Base-by-base conservation (phyloP, 768 basidiomycete genomes). In the Kwoniella sp. region DNA sequence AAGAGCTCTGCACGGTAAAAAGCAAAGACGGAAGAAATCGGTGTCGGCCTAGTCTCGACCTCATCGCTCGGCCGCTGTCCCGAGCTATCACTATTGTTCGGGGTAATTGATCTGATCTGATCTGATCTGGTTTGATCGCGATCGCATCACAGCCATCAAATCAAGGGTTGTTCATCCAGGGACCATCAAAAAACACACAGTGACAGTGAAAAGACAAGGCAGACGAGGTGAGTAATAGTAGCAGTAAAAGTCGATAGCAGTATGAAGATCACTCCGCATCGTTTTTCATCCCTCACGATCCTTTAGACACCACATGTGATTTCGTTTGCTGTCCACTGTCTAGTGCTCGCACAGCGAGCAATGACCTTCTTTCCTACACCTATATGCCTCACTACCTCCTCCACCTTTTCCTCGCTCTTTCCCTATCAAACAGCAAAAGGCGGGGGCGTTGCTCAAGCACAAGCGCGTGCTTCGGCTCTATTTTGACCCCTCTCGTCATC, bases 131-230 rank as follows among this genome's bases (percentile, higher is more conserved):
- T 13, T 6, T 33, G 7, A 33, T 13, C 13, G 33, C 33, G 13
- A 33, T 6, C 10, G 40, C 17, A 44, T 44, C 40, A 19, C 40
- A 9, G 40, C 40, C 40, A 44, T 44, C 40, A 44, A 19, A 44
- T 44, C 40, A 44, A 44, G 40, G 40, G 40, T 44, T 19, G 40
- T 19, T 44, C 17, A 3, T 44, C 40, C 40, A 44, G 40, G 40
- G 40, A 44, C 40, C 40, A 44, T 44, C 40, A 44, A 44, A 44
- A 44, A 44, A 9, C 40, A 44, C 40, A 33, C 33, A n/a, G n/a
- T n/a, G n/a, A 33, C 33, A 33, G 33, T 33, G 33, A 33, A n/a
- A n/a, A n/a, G n/a, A n/a, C n/a, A n/a, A 44, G 8, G 17, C 40
- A 44, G 10, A 44, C 40, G 10, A 19, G 40, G 40, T 44, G 40